Evolutionary conservation across 805 yeast genomes (phyloP).

Genomic region (Metschnikowia sp.): DNA sequence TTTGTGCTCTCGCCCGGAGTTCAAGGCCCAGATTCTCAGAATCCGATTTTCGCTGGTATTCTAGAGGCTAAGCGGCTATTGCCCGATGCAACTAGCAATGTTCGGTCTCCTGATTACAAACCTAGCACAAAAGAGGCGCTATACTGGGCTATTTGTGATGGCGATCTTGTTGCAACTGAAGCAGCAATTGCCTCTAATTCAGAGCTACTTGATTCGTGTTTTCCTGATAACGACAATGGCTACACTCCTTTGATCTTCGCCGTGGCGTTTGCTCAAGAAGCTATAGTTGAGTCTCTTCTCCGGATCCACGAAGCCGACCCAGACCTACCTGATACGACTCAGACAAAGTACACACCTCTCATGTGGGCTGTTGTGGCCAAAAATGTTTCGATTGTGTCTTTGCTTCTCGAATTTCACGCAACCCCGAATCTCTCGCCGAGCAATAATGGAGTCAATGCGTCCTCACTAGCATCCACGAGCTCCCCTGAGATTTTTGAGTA

Average conservation of each 20-base stretch:
- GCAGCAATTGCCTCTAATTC: constrained; percentile 22
- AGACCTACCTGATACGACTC: constrained; percentile 47
- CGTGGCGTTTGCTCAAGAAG: constrained; percentile 49
- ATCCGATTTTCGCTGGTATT: constrained; percentile 10
- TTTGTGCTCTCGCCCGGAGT: constrained; percentile 1
- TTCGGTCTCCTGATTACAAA: too few species aligned
- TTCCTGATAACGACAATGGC: constrained; percentile 29
- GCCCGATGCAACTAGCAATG: not conserved
- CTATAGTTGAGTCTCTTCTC: constrained; percentile 46
- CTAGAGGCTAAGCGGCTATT: constrained; percentile 9
- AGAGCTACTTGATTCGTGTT: constrained; percentile 20
- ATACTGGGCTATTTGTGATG: constrained; percentile 34
- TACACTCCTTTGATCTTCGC: constrained; percentile 45
- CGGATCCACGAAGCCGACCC: constrained; percentile 43
- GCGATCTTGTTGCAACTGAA: constrained; percentile 35
- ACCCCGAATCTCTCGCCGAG: constrained; percentile 46
- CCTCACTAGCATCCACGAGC: constrained; percentile 55
- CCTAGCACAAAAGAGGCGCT: constrained; percentile 8
- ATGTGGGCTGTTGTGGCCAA: constrained; percentile 84
- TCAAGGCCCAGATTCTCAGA: constrained; percentile 5
- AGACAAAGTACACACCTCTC: constrained; percentile 58
- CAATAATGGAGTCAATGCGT: constrained; percentile 46
- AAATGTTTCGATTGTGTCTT: constrained; percentile 50
- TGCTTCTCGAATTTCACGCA: constrained; percentile 61
- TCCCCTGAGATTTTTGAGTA: constrained; percentile 52